Evolutionary conservation across 2,329 filamentous ascomycete genomes (phyloP), one percentile per base, ranked within the genome.

Genomic region (Colletotrichum musae): DNA sequence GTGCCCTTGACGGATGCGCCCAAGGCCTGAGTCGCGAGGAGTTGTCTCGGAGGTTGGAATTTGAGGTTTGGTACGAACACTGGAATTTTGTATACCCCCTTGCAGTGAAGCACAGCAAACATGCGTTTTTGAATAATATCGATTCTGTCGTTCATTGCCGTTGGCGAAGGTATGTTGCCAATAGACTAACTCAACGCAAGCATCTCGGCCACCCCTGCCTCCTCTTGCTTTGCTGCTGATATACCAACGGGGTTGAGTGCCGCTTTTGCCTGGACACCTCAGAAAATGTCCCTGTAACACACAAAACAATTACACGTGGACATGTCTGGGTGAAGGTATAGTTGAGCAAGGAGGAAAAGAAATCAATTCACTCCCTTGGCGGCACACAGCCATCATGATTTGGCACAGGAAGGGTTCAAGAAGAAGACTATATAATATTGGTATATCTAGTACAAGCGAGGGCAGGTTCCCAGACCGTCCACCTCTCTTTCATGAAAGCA

Each of bases 1-100:
- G 93, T 95, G 68, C 92, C 92, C 4, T 80, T 95, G 80, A 94
- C 92, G 5, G 91, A 94, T 82, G 87, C 91, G 24, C 91, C 91
- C 10, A 76, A 59, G 36, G 16, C 67, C 12, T 62, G 50, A 71
- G 39, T 2, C 4, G 13, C 15, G n/a, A 13, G 47, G 7, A 24
- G 16, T 0, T 1, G 47, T 7, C 47, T 21, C 41, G 41, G 41
- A 43, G 41, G 13, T 6, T 43, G 47, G 47, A 50, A 24, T n/a
- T 50, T 6, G 24, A 21, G 47, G 18, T 2, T n/a, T 13, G 47
- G 47, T 10, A 10, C 21, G 21, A 24, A 24, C 21, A 24, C 47
- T 50, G 18, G 47, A 50, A 24, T 6, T 50, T 10, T 50, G 47
- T 50, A 50, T 50, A 50, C 47, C 47, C 47, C 47, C 18, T 50